A percentile compares a stretch with the other conserved stretches of the same genome.
Evolutionary conservation across 176 grass and related monocot genomes (phyloP).

Genomic region (Aechmea fasciata): DNA sequence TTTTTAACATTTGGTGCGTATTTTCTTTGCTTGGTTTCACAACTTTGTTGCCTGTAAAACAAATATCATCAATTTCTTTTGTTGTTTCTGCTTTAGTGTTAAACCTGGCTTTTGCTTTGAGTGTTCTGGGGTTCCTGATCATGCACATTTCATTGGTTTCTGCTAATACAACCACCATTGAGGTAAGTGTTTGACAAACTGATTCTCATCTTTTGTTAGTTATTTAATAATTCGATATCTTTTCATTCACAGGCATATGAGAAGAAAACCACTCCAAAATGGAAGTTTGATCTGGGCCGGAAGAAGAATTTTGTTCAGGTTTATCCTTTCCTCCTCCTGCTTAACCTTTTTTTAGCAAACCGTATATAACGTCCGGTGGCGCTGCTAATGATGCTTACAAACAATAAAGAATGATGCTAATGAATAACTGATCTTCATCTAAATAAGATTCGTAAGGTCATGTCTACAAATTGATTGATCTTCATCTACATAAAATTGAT

Average conservation of each 20-base stretch:
- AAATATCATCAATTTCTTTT: conserved; percentile 14
- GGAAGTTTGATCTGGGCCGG: conserved; percentile 85
- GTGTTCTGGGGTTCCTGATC: conserved; percentile 87
- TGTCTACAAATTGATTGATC: neutral
- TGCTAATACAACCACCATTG: conserved; percentile 80
- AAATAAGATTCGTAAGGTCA: neutral
- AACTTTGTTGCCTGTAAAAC: neutral
- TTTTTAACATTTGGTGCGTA: conserved; percentile 86
- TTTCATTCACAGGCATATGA: conserved; percentile 63
- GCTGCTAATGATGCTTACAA: neutral
- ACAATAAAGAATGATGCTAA: too few relatives aligned
- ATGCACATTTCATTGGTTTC: conserved; percentile 91
- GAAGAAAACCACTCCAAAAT: conserved; percentile 81
- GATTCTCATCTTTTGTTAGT: conserved; percentile 2
- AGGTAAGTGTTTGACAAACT: conserved; percentile 39
- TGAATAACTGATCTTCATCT: too few relatives aligned
- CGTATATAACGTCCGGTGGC: neutral
- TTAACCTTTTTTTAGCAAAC: neutral
- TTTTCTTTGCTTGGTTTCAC: conserved; percentile 5
- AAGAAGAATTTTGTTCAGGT: conserved; percentile 97
- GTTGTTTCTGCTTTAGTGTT: conserved; percentile 47
- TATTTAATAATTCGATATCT: conserved; percentile 19
- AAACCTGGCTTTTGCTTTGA: conserved; percentile 82
- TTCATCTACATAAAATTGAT: neutral
- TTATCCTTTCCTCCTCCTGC: conserved; percentile 3